These are phyloP conservation scores for Periconia digitata DNA, from an alignment of 2,329 filamentous ascomycete species.

Conservation along the genomic window DNA sequence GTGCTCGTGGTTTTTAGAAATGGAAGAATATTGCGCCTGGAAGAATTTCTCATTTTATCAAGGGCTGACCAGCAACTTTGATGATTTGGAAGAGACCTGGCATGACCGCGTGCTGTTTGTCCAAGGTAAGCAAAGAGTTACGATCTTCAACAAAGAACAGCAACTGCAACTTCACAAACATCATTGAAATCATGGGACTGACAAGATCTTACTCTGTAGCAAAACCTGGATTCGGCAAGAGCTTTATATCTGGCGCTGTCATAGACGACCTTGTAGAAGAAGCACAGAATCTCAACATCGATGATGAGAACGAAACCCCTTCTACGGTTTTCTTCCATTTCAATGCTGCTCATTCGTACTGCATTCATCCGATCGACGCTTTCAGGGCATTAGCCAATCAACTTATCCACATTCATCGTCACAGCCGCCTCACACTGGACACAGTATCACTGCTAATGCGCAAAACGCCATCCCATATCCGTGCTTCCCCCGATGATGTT, in stretches of 20 bases:
- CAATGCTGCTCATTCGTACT: constrained; percentile 16
- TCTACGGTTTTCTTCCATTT: constrained; percentile 29
- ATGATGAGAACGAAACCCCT: constrained; percentile 22
- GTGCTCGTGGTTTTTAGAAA: constrained; percentile 29
- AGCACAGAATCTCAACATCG: constrained; percentile 24
- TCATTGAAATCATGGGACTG: too few species aligned
- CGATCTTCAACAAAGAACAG: background rate
- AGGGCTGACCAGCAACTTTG: constrained; percentile 19
- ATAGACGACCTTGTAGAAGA: constrained; percentile 23
- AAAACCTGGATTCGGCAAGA: constrained; percentile 34
- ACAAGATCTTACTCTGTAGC: constrained; percentile 19
- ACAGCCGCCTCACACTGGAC: constrained; percentile 27
- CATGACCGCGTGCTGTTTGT: constrained; percentile 33
- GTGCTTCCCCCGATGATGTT: constrained; percentile 30
- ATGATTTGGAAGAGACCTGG: constrained; percentile 20
- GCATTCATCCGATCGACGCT: constrained; percentile 20
- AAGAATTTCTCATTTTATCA: constrained; percentile 21
- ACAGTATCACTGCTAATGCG: constrained; percentile 29
- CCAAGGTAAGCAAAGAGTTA: constrained; percentile 25
- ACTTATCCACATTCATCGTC: constrained; percentile 25
- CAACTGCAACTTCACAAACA: too few species aligned
- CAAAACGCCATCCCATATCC: constrained; percentile 23
- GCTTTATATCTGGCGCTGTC: constrained; percentile 24
- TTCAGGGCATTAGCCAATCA: constrained; percentile 28
- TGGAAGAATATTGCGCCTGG: constrained; percentile 26